phyloP scores from a whole-genome alignment of 2,329 filamentous ascomycete genomes.

The Cladobotryum protrusum region DNA sequence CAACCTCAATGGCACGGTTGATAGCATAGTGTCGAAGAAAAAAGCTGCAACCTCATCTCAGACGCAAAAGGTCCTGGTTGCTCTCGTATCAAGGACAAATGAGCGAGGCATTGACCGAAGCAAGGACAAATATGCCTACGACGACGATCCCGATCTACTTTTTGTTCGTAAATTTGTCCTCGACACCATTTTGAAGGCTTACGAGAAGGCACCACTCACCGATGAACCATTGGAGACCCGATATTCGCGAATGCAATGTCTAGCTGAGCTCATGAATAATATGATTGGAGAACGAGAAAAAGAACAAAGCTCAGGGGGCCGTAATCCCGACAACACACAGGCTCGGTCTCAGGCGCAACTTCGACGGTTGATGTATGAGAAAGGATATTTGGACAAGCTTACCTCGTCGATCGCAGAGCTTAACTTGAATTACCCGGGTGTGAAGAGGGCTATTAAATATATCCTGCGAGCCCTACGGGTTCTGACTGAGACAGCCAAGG shows the following conservation, averaged over 20 bases:
- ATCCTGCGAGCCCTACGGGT: conserved; percentile 85
- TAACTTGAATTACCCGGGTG: conserved; percentile 87
- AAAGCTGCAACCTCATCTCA: conserved; percentile 76
- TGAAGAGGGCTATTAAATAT: conserved; percentile 93
- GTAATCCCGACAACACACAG: conserved; percentile 34
- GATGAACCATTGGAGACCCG: conserved; percentile 76
- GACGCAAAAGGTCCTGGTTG: conserved; percentile 79
- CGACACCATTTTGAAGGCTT: conserved; percentile 86
- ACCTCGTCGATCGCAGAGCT: conserved; percentile 92
- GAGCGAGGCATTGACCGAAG: conserved; percentile 60
- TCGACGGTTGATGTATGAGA: conserved; percentile 95
- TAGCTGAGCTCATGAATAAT: conserved; percentile 87
- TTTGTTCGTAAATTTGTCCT: conserved; percentile 94
- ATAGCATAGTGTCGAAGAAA: conserved; percentile 76
- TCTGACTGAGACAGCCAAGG: conserved; percentile 79
- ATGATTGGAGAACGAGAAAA: conserved; percentile 80
- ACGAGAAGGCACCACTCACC: conserved; percentile 77
- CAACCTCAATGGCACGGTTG: conserved; percentile 60
- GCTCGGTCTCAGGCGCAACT: conserved; percentile 71
- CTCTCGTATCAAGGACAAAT: conserved; percentile 79
- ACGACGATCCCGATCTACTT: conserved; percentile 75
- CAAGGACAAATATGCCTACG: conserved; percentile 55
- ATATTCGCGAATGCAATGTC: conserved; percentile 78
- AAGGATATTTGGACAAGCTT: conserved; percentile 83
- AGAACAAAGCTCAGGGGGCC: conserved; percentile 40